phyloP scores from a whole-genome alignment of 2,329 filamentous ascomycete genomes.

The Pestalotiopsis sp. region DNA sequence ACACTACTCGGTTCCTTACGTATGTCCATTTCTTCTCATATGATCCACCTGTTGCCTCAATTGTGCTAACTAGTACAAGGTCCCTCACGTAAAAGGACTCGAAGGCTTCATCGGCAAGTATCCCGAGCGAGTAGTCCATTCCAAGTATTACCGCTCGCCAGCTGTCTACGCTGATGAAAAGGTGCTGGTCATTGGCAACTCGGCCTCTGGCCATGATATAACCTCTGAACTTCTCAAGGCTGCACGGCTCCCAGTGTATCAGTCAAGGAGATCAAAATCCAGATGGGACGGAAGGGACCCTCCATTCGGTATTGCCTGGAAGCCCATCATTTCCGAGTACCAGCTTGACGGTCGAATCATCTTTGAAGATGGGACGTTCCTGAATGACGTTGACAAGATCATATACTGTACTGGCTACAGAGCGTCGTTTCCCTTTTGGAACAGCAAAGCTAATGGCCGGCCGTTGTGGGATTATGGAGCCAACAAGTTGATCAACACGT shows the following conservation, averaged over 20 bases:
- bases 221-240: conserved; percentile 36
- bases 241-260: conserved; percentile 46
- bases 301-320: conserved; percentile 52
- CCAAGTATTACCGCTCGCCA: conserved; percentile 46
- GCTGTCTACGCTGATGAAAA: conserved; percentile 32
- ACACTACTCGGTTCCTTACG: conserved; percentile 46
- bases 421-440: conserved; percentile 51
- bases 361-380: conserved; percentile 37
- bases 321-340: conserved; percentile 50
- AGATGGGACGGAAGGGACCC: conserved; percentile 53
- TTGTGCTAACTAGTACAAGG: conserved; percentile 27
- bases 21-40: conserved; percentile 27
- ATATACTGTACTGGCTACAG: conserved; percentile 47
- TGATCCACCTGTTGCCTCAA: background rate
- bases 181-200: conserved; percentile 44
- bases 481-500: conserved; percentile 45
- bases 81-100: conserved; percentile 48
- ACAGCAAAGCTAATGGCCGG: conserved; percentile 43
- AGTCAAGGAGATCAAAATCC: conserved; percentile 50
- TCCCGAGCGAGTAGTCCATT: conserved; percentile 43
- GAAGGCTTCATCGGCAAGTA: conserved; percentile 38
- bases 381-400: conserved; percentile 38
- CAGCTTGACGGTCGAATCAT: conserved; percentile 42
- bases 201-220: conserved; percentile 44
- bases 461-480: conserved; percentile 51